Evolutionary conservation across 805 yeast species (phyloP).

Genomic region (Teunomyces pallodes): DNA sequence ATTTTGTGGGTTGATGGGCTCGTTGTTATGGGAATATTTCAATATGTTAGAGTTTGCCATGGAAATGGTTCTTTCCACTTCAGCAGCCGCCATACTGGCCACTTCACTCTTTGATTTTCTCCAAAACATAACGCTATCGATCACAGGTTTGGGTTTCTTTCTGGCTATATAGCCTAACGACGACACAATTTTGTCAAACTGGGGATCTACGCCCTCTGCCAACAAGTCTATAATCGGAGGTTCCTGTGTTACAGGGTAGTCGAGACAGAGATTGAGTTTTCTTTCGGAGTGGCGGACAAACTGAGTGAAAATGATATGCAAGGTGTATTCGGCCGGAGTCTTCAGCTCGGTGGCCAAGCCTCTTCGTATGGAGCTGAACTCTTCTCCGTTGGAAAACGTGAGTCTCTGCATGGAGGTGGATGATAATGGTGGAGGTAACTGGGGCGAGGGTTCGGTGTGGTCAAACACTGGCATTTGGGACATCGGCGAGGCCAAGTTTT

Average conservation of each 20-base stretch:
- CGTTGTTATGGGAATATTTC: slow-evolving; percentile 17
- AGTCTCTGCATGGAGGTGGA: slow-evolving; percentile 22
- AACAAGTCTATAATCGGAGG: slow-evolving; percentile 77
- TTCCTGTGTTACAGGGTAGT: slow-evolving; percentile 62
- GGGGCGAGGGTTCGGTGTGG: slow-evolving; percentile 33
- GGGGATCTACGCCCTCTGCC: slow-evolving; percentile 82
- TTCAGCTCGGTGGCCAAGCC: slow-evolving; percentile 55
- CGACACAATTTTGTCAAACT: slow-evolving; percentile 79
- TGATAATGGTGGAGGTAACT: slow-evolving; percentile 32
- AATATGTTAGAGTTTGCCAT: slow-evolving; percentile 53
- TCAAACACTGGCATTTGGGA: slow-evolving; percentile 13
- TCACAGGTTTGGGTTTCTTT: slow-evolving; percentile 88
- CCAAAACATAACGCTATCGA: slow-evolving; percentile 99
- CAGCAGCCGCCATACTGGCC: slow-evolving; percentile 48
- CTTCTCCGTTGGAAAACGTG: slow-evolving; percentile 33
- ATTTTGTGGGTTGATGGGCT: slow-evolving; percentile 7
- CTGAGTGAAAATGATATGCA: slow-evolving; percentile 92
- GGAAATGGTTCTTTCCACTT: slow-evolving; percentile 32
- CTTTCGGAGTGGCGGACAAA: slow-evolving; percentile 92
- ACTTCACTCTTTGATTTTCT: slow-evolving; percentile 88
- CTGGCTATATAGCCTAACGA: slow-evolving; percentile 90
- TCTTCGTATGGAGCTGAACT: slow-evolving; percentile 29
- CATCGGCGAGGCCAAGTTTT: slow-evolving; percentile 21
- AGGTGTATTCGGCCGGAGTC: slow-evolving; percentile 83
- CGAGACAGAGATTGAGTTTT: slow-evolving; percentile 71